phyloP scores from a whole-genome alignment of 129 eudicot species.

The Chrysanthemum lavandulifolium region DNA sequence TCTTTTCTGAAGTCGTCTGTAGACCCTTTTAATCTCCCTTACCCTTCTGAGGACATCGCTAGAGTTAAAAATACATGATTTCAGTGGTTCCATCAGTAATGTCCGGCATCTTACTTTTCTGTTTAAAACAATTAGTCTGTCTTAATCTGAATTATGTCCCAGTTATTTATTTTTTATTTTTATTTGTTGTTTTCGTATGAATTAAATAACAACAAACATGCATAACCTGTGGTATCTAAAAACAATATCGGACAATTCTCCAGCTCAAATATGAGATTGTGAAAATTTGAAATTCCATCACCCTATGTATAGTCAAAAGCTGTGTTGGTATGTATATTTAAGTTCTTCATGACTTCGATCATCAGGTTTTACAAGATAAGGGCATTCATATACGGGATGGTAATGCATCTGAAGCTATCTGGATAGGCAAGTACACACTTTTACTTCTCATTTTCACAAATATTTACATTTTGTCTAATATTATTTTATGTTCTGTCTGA shows the following conservation, averaged over 20 bases:
- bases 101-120: too few species aligned
- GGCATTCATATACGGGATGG: constrained; percentile 97
- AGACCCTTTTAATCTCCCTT: too few species aligned
- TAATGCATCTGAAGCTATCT: constrained; percentile 88
- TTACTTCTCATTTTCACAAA: background rate
- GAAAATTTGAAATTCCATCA: background rate
- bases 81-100: too few species aligned
- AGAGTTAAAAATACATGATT: too few species aligned
- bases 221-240: constrained; percentile 1
- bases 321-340: constrained; percentile 6
- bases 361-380: constrained; percentile 75
- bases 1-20: too few species aligned
- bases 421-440: constrained; percentile 57
- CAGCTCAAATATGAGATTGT: constrained; percentile 1
- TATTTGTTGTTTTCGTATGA: background rate
- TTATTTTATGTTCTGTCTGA: constrained; percentile 18
- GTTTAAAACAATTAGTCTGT: too few species aligned
- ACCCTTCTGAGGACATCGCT: too few species aligned
- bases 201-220: constrained; percentile 2
- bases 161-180: background rate
- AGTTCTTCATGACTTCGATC: background rate
- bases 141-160: too few species aligned
- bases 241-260: background rate
- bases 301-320: background rate
- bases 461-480: background rate